Conservation (phyloP, 2,329 filamentous ascomycete species). For the Aspergillus sp. region DNA sequence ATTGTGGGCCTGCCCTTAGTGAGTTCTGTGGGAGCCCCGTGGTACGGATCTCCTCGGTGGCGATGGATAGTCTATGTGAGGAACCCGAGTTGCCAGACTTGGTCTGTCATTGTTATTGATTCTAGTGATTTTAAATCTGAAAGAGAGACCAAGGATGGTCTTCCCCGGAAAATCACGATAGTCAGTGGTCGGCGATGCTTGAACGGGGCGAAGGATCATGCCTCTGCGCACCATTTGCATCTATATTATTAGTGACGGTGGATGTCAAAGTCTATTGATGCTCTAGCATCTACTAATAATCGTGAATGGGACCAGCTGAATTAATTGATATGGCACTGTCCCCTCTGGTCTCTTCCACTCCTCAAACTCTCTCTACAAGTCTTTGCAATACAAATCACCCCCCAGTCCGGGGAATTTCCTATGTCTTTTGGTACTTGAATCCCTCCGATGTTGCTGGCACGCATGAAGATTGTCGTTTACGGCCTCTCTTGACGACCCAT, state of each 20-base stretch:
- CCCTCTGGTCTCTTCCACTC: not conserved
- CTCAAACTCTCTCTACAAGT: not conserved
- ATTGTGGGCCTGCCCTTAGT: no score
- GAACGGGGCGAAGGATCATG: not conserved
- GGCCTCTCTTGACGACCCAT: constrained; percentile 9
- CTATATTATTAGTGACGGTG: not conserved
- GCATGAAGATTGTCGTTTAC: not conserved
- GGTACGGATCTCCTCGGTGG: no score
- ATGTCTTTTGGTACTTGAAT: not conserved
- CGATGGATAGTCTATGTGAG: no score
- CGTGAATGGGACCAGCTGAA: not conserved
- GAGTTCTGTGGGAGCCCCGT: no score
- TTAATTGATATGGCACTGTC: not conserved
- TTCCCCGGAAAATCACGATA: not conserved
- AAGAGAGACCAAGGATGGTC: not conserved
- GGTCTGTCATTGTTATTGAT: not conserved
- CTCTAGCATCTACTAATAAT: not conserved
- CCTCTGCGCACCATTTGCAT: not conserved
- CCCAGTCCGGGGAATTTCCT: not conserved
- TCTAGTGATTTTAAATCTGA: not conserved
- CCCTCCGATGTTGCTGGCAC: not conserved
- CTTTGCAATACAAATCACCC: not conserved
- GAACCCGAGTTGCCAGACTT: no score
- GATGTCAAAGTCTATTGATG: not conserved
- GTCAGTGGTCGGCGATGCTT: not conserved